A percentile compares a stretch with the other conserved stretches of the same genome.
These are phyloP conservation scores for Psilocybe azurescens DNA, from an alignment of 768 basidiomycete genomes.

Conservation along the genomic window DNA sequence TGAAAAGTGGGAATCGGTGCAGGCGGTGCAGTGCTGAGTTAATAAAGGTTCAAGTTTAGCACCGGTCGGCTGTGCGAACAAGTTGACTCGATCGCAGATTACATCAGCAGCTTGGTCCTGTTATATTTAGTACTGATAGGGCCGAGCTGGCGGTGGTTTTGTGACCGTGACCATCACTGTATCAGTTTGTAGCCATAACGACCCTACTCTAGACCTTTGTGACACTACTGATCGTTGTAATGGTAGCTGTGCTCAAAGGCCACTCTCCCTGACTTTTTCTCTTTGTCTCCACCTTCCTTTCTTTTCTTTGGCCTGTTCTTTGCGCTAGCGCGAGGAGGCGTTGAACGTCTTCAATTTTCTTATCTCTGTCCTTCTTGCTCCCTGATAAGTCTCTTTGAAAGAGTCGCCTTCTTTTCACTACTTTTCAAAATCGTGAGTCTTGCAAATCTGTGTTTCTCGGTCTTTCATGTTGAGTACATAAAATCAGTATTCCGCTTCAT, in stretches of 20 bases:
- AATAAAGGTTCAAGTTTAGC: conserved; percentile 13
- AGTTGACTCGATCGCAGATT: conserved; percentile 11
- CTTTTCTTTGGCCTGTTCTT: conserved; percentile 37
- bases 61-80: conserved; percentile 8
- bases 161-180: not conserved
- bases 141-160: conserved; percentile 4
- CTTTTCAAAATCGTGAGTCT: conserved; percentile 16
- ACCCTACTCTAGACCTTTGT: conserved; percentile 5
- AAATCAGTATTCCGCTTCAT: conserved; percentile 26
- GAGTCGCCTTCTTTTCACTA: conserved; percentile 28
- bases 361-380: conserved; percentile 37
- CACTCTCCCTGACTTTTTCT: conserved; percentile 12
- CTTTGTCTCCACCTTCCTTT: conserved; percentile 28
- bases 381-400: conserved; percentile 58
- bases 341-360: conserved; percentile 66
- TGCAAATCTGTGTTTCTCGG: conserved; percentile 4
- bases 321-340: conserved; percentile 61
- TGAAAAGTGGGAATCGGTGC: not conserved
- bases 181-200: conserved; percentile 17
- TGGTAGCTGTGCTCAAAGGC: not conserved
- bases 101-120: conserved; percentile 4
- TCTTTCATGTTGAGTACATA: conserved; percentile 12
- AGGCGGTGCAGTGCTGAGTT: conserved; percentile 9
- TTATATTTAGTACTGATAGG: not conserved
- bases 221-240: conserved; percentile 5